Evolutionary conservation across 192 early-diverging fungal genomes (phyloP), one percentile per base, ranked within the genome.

Genomic region (Rhizophagus prolifer): DNA sequence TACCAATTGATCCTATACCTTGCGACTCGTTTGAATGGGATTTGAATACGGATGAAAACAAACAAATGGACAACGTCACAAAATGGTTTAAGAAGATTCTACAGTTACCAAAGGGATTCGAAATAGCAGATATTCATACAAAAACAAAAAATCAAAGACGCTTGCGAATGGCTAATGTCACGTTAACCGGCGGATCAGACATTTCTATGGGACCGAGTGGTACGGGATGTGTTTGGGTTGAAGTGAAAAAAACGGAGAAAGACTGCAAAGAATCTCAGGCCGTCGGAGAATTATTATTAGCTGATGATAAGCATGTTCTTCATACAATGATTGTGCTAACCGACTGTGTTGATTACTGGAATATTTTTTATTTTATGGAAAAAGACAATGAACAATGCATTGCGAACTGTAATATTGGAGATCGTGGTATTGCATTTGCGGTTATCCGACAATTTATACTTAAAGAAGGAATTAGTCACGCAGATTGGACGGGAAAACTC

Each of bases 331-430:
- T 36, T 61, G 72, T 73, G 54, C 36, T 73, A 28, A 73, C 50
- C 2, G 72, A 73, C 61, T 73, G 72, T 54, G 61, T 61, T 73
- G 72, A 73, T 30, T 30, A 73, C 34, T 73, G 72, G 72, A 31
- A 31, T 31, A 58, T 60, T 73, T 60, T 73, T 73, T 73, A 28
- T 54, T 73, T 73, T 61, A 60, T 73, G 25, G 31, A 31, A 31
- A 31, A 31, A 31, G 31, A 3, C 31, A 31, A 3, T 31, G 31
- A 31, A 31, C 31, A 31, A 3, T 31, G 31, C 31, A 31, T 31
- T 31, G 31, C 31, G 31, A 31, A 31, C 31, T 31, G 26, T 59
- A 1, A 26, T 26, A 72, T 72, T 58, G 9, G 36, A 26, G 25
- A 72, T 30, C 50, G 28, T 36, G 36, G 70, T 59, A 72, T 72